Evolutionary conservation across 2,329 filamentous ascomycete genomes (phyloP).

Genomic region (Grosmannia penicillata): DNA sequence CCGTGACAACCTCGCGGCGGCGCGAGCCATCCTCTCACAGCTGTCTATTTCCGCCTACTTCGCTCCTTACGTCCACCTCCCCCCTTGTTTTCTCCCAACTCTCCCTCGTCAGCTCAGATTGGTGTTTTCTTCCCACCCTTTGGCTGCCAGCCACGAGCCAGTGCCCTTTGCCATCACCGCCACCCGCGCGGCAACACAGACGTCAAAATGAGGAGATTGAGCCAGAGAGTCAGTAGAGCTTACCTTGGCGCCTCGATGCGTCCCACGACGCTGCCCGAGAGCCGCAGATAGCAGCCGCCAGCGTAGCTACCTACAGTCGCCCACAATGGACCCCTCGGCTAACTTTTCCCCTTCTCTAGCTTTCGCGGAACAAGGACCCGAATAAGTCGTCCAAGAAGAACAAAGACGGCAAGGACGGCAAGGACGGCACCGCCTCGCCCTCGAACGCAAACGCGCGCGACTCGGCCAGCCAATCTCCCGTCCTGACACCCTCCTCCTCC

Average conservation of each 20-base stretch:
- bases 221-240: conserved; percentile 69
- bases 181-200: neutral
- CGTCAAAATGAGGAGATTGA: conserved; percentile 76
- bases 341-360: conserved; percentile 34
- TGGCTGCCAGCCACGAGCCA: too few species aligned
- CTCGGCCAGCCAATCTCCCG: conserved; percentile 40
- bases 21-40: neutral
- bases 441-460: conserved; percentile 41
- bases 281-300: neutral
- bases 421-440: conserved; percentile 69
- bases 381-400: conserved; percentile 73
- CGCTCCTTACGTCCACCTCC: neutral
- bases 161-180: neutral
- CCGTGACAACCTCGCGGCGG: too few species aligned
- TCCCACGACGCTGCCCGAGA: neutral
- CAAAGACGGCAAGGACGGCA: conserved; percentile 53
- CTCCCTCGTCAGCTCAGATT: neutral
- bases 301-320: too few species aligned
- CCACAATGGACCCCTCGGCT: neutral
- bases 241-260: neutral
- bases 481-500: conserved; percentile 72
- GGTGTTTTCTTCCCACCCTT: neutral
- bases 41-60: neutral
- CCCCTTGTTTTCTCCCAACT: neutral
- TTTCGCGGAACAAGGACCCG: conserved; percentile 77